A percentile compares a stretch with the other conserved stretches of the same genome.
phyloP scores from a whole-genome alignment of 306 rosid species.

The Pterocarpus macrocarpus region DNA sequence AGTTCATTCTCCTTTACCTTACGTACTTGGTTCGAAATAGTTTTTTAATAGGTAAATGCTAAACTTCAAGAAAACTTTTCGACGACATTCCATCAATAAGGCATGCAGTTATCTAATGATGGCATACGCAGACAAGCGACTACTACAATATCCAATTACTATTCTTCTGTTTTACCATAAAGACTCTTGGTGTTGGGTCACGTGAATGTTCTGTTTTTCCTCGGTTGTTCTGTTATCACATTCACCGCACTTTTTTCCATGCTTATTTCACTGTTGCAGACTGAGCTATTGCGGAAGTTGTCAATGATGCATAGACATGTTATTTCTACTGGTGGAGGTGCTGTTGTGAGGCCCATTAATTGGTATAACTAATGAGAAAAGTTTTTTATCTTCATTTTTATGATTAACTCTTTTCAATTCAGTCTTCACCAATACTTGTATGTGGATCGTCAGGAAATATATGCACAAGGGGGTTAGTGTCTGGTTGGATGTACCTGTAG shows the following conservation, averaged over 20 bases:
- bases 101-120: no score
- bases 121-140: slow-evolving; percentile 8
- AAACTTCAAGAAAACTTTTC: no score
- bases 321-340: slow-evolving; percentile 94
- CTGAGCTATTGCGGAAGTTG: slow-evolving; percentile 65
- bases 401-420: slow-evolving; percentile 5
- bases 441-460: slow-evolving; percentile 65
- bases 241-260: slow-evolving; percentile 11
- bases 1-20: no score
- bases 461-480: slow-evolving; percentile 81
- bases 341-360: slow-evolving; percentile 78
- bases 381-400: neutral
- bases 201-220: slow-evolving; percentile 19
- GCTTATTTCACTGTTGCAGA: slow-evolving; percentile 57
- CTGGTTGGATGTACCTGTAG: slow-evolving; percentile 93
- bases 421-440: neutral
- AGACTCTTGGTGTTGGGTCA: neutral
- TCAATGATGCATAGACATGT: slow-evolving; percentile 66
- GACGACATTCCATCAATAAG: no score
- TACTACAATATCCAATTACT: slow-evolving; percentile 9
- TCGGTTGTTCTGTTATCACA: slow-evolving; percentile 3
- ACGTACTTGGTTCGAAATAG: no score
- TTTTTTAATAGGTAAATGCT: no score
- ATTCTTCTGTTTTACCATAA: neutral
- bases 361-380: slow-evolving; percentile 53